These are phyloP conservation scores for Populus nigra DNA, from an alignment of 345 rosid genomes.

Conservation along the genomic window DNA sequence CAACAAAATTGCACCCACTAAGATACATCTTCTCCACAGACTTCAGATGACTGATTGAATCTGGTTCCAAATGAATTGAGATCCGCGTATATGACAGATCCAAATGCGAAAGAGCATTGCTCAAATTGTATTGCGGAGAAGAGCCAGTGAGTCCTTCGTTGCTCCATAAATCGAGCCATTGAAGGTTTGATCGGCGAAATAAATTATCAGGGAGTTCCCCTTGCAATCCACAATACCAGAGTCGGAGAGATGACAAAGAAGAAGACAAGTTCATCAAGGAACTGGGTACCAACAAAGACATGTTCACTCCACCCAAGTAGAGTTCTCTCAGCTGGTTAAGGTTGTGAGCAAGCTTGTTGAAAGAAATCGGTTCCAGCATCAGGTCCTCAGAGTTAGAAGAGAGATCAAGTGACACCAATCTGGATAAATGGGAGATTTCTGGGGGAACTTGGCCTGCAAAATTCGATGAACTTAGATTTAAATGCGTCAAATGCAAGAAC, in stretches of 20 bases:
- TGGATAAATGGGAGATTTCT: background rate
- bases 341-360: background rate
- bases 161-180: background rate
- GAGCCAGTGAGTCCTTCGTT: too few relatives aligned
- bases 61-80: background rate
- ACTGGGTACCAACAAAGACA: constrained; percentile 7
- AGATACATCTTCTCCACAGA: background rate
- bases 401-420: constrained; percentile 3
- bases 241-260: constrained; percentile 5
- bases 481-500: constrained; percentile 11
- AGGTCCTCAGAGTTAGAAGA: background rate
- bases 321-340: constrained; percentile 5
- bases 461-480: background rate
- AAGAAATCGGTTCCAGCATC: background rate
- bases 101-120: background rate
- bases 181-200: constrained; percentile 1
- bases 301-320: background rate
- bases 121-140: too few relatives aligned
- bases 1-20: background rate
- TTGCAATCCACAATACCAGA: background rate
- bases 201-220: constrained; percentile 14
- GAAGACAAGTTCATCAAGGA: constrained; percentile 10
- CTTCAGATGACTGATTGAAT: background rate
- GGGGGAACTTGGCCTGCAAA: constrained; percentile 4
- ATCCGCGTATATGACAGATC: background rate